phyloP scores from a whole-genome alignment of 208 protist genomes.

The Trichomonas gallinae region DNA sequence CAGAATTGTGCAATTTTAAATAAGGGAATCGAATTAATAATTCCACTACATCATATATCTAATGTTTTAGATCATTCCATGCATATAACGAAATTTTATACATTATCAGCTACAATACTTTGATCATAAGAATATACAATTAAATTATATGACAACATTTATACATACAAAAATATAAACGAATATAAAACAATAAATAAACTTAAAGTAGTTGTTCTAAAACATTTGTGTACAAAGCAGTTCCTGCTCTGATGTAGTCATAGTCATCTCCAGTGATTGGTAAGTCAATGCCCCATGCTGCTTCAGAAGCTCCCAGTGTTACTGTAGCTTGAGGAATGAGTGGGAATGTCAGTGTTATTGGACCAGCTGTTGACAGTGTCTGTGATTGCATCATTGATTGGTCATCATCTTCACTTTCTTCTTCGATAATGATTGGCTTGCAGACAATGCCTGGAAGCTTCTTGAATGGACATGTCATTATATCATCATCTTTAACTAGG shows the following conservation, averaged over 20 bases:
- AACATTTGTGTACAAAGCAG: background rate
- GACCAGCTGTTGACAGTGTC: background rate
- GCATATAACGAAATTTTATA: too few relatives aligned
- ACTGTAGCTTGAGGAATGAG: background rate
- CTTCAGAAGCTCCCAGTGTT: background rate
- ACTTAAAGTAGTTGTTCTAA: background rate
- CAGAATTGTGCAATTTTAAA: too few relatives aligned
- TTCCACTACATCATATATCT: too few relatives aligned
- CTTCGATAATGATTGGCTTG: background rate
- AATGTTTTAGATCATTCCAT: too few relatives aligned
- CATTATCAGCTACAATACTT: too few relatives aligned
- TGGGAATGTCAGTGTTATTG: background rate
- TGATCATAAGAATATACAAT: too few relatives aligned
- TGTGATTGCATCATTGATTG: background rate
- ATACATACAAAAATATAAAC: background rate
- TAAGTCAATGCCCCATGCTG: background rate
- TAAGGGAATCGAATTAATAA: too few relatives aligned
- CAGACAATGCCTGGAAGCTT: background rate
- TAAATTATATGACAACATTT: background rate
- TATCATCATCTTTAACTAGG: background rate
- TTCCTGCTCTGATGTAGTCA: background rate
- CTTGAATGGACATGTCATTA: background rate
- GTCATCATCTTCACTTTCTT: background rate
- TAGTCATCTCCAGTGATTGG: background rate
- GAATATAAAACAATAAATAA: background rate